Evolutionary conservation across 2,329 filamentous ascomycete species (phyloP), one percentile per base, ranked within the genome.

Genomic region (Colletotrichum endophyticum): DNA sequence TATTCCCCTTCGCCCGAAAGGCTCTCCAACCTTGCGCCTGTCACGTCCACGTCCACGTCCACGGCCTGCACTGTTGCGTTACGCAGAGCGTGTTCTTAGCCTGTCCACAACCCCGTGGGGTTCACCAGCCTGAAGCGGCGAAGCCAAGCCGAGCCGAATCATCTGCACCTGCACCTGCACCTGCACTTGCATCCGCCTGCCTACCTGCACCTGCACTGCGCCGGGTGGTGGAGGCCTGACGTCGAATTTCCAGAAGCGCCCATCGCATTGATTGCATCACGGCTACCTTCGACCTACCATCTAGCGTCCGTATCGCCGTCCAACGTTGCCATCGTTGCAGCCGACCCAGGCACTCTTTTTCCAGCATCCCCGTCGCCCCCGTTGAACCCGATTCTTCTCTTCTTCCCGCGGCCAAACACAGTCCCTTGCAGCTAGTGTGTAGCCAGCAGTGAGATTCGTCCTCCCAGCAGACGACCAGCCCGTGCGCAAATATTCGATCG

Each of bases 1-100:
- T 32, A 63, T 75, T 70, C 44, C 79, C 79, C 70, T 77, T 80
- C 79, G 79, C 77, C 79, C 79, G 79, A 80, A 73, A 78, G 78
- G 73, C 78, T 77, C 70, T 44, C 11, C 15, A 53, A 30, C 28
- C 63, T 28, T 34, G 25, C 61, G 22, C 39, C 36, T 39, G 62
- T 64, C 62, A 64, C 62, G 49, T 27, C 56, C 44, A 56, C 66
- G n/a, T 44, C 25, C 62, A 44, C 62, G 49, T 27, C 56, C 44
- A 56, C 66, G 5, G 28, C 25, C 49, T 68, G 64, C 64, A 67
- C 39, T 27, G 13, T 30, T 39, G 15, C 53, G 13, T 30, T 39
- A 9, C 53, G 32, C 53, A 53, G n/a, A 22, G 8, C 16, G 68
- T 53, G 62, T 63, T 63, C 68, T 53, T 49, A 32, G 67, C 67